Evolutionary conservation across 2,329 filamentous ascomycete genomes (phyloP).

Genomic region (Clarireedia paspali): DNA sequence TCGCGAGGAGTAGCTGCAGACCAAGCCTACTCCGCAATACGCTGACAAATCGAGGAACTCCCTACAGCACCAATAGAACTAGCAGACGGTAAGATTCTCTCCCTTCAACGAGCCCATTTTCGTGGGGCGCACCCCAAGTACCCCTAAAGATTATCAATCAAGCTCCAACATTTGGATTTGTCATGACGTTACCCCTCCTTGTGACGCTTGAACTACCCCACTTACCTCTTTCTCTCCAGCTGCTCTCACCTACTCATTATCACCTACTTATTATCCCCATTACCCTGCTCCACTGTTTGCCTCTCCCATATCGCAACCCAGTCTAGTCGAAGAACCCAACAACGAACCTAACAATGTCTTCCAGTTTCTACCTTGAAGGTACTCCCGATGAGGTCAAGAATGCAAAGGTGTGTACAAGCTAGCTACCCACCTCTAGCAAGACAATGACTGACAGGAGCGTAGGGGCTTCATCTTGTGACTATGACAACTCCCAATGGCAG

Average conservation of each 20-base stretch:
- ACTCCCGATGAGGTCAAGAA: conserved; percentile 14
- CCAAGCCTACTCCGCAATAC: too few species aligned
- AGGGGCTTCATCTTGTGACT: conserved; percentile 44
- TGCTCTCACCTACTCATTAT: background rate
- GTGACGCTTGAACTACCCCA: too few species aligned
- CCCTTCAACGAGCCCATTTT: too few species aligned
- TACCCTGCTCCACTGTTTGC: background rate
- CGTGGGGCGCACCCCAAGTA: too few species aligned
- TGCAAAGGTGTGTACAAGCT: conserved; percentile 11
- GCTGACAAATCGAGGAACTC: too few species aligned
- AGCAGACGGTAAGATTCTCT: too few species aligned
- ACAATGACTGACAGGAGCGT: background rate
- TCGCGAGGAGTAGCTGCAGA: too few species aligned
- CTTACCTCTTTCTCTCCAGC: background rate
- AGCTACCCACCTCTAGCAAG: background rate
- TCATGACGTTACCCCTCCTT: too few species aligned
- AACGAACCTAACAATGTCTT: background rate
- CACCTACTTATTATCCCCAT: too few species aligned
- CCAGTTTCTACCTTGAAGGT: conserved; percentile 11
- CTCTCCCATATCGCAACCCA: background rate
- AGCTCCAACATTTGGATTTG: too few species aligned
- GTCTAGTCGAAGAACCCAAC: background rate
- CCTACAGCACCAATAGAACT: too few species aligned
- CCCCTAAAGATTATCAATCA: too few species aligned
- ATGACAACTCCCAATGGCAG: conserved; percentile 43